Conservation (phyloP, 2,329 filamentous ascomycete species). For the Dactylellina drechsleri region DNA sequence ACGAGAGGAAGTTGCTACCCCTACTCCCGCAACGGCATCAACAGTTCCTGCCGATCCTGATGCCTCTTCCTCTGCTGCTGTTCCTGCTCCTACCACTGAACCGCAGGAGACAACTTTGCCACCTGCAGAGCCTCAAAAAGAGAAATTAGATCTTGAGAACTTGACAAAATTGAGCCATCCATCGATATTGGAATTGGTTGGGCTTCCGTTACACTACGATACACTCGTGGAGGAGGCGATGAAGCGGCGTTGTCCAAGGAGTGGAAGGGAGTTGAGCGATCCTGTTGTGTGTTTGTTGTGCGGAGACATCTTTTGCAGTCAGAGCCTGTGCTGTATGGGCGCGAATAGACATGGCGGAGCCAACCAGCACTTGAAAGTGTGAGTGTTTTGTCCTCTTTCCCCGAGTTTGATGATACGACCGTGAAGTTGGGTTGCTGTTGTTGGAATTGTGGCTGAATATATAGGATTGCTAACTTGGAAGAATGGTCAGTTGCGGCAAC, state of each 20-base stretch:
- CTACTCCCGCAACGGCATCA: slow-evolving; percentile 23
- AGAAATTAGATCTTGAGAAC: slow-evolving; percentile 15
- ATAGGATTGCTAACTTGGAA: slow-evolving; percentile 4
- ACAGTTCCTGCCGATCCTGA: slow-evolving; percentile 21
- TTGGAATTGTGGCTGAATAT: background rate
- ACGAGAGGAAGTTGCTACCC: slow-evolving; percentile 38
- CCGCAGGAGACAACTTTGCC: background rate
- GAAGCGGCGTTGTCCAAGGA: slow-evolving; percentile 82
- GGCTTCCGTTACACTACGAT: slow-evolving; percentile 90
- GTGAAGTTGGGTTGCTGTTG: background rate
- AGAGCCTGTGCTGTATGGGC: slow-evolving; percentile 88
- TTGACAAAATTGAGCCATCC: slow-evolving; percentile 71
- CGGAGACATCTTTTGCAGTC: slow-evolving; percentile 94
- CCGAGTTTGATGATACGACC: background rate
- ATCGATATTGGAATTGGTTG: slow-evolving; percentile 91
- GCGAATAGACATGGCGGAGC: slow-evolving; percentile 78
- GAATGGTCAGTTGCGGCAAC: slow-evolving; percentile 75
- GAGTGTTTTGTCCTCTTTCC: slow-evolving; percentile 62
- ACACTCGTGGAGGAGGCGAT: slow-evolving; percentile 91
- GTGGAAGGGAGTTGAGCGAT: slow-evolving; percentile 89
- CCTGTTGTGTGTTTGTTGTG: slow-evolving; percentile 93
- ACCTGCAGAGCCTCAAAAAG: slow-evolving; percentile 49
- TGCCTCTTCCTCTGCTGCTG: slow-evolving; percentile 2
- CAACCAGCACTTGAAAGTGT: slow-evolving; percentile 89
- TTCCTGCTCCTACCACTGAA: background rate